Evolutionary conservation across 2,329 filamentous ascomycete genomes (phyloP).

Genomic region (Lasiodiplodia gonubiensis): DNA sequence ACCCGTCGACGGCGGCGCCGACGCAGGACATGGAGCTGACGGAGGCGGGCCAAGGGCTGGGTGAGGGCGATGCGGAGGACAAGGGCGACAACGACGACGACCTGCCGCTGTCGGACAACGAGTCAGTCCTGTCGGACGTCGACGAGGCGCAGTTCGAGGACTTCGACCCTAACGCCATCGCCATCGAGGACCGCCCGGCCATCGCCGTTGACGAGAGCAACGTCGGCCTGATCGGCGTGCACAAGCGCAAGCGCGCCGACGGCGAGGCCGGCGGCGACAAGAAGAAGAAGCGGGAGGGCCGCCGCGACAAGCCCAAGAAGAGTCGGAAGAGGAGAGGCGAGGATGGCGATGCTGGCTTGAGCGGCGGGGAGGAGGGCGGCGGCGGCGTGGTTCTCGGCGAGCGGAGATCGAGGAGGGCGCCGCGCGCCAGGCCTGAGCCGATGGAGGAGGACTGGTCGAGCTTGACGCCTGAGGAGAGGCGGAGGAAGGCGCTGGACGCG

Average conservation of each 20-base stretch:
- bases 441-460: conserved; percentile 74
- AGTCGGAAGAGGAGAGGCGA: conserved; percentile 58
- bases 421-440: conserved; percentile 44
- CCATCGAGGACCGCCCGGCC: conserved; percentile 64
- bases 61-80: conserved; percentile 45
- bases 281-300: conserved; percentile 71
- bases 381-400: conserved; percentile 41
- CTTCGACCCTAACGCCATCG: conserved; percentile 66
- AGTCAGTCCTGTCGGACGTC: conserved; percentile 67
- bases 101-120: conserved; percentile 58
- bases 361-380: conserved; percentile 39
- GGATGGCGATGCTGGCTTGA: conserved; percentile 38
- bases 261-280: conserved; percentile 64
- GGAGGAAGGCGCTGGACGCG: conserved; percentile 81
- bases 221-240: conserved; percentile 64
- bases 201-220: conserved; percentile 67
- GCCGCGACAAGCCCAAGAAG: conserved; percentile 59
- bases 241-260: conserved; percentile 68
- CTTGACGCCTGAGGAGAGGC: conserved; percentile 83
- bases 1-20: conserved; percentile 51
- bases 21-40: conserved; percentile 53
- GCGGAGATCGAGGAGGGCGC: conserved; percentile 57
- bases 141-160: conserved; percentile 70
- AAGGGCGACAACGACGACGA: conserved; percentile 40
- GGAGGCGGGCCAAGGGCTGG: conserved; percentile 46